Conservation (phyloP, 495 filamentous ascomycete species). For the Entonaema liquescens region DNA sequence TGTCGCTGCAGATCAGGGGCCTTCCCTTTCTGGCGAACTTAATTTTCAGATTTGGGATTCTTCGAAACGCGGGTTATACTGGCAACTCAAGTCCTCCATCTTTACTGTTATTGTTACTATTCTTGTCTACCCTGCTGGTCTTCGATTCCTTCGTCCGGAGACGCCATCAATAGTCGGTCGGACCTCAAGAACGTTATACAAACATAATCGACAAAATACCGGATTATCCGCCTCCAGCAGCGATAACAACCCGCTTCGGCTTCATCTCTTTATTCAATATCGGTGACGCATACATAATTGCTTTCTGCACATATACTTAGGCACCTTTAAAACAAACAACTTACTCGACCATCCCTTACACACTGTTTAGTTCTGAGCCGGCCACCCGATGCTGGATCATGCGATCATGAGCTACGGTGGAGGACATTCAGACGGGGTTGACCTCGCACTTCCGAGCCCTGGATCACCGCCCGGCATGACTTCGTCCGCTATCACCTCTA, state of each 20-base stretch:
- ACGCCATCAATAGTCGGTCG: background rate
- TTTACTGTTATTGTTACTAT: conserved; percentile 28
- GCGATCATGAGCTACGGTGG: conserved; percentile 67
- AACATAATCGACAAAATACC: conserved; percentile 41
- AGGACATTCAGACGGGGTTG: conserved; percentile 49
- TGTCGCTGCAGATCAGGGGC: conserved; percentile 31
- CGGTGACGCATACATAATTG: conserved; percentile 4
- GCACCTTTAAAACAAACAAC: background rate
- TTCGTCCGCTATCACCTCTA: conserved; percentile 81
- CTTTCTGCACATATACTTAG: conserved; percentile 4
- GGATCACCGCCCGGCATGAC: conserved; percentile 86
- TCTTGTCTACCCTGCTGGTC: conserved; percentile 27
- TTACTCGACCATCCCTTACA: background rate
- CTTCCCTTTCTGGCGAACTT: conserved; percentile 17
- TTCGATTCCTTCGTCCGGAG: conserved; percentile 26
- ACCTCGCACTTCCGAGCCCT: conserved; percentile 62
- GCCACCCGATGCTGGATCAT: conserved; percentile 46
- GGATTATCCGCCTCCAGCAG: conserved; percentile 7
- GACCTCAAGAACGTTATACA: conserved; percentile 19
- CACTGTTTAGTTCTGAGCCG: background rate
- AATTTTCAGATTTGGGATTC: conserved; percentile 10
- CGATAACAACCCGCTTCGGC: conserved; percentile 27
- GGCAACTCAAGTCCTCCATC: conserved; percentile 6
- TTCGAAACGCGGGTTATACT: conserved; percentile 9
- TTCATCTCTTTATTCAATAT: conserved; percentile 13